Conservation (phyloP, 2,329 filamentous ascomycete genomes). For the Niveomyces coronatus region DNA sequence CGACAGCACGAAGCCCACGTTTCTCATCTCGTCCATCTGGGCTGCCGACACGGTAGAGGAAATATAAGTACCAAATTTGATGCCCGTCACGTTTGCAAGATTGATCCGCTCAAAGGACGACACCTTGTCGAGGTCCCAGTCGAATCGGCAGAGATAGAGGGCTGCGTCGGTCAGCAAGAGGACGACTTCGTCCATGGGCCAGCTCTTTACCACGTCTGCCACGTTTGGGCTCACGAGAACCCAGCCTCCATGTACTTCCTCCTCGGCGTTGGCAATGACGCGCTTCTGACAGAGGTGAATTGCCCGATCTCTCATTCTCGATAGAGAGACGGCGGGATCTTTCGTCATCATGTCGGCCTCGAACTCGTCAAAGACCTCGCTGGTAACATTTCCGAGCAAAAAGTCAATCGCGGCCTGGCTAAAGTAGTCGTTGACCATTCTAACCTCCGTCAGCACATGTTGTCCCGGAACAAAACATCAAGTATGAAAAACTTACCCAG, state of each 20-base stretch:
- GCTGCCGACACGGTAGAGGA: constrained; percentile 72
- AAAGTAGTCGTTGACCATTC: constrained; percentile 97
- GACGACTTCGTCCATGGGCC: constrained; percentile 80
- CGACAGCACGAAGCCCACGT: constrained; percentile 72
- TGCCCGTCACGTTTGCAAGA: constrained; percentile 58
- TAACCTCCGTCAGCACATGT: constrained; percentile 29
- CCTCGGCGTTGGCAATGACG: constrained; percentile 70
- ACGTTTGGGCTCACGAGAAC: constrained; percentile 68
- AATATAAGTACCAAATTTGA: constrained; percentile 80
- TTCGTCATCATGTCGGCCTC: constrained; percentile 87
- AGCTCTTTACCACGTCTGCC: constrained; percentile 56
- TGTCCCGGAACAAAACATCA: neutral
- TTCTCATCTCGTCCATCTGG: constrained; percentile 67
- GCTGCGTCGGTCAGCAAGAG: constrained; percentile 77
- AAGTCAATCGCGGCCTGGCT: constrained; percentile 93
- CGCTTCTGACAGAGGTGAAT: constrained; percentile 83
- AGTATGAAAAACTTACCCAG: constrained; percentile 40
- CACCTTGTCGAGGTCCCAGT: constrained; percentile 93
- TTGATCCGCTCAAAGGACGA: constrained; percentile 82
- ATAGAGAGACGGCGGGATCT: constrained; percentile 81
- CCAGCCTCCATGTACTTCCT: constrained; percentile 86
- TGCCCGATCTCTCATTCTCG: constrained; percentile 74
- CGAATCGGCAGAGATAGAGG: constrained; percentile 81
- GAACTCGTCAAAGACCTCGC: constrained; percentile 84
- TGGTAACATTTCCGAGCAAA: constrained; percentile 77